Evolutionary conservation across 2,329 filamentous ascomycete species (phyloP).

Genomic region (Botryosphaeria agaves): DNA sequence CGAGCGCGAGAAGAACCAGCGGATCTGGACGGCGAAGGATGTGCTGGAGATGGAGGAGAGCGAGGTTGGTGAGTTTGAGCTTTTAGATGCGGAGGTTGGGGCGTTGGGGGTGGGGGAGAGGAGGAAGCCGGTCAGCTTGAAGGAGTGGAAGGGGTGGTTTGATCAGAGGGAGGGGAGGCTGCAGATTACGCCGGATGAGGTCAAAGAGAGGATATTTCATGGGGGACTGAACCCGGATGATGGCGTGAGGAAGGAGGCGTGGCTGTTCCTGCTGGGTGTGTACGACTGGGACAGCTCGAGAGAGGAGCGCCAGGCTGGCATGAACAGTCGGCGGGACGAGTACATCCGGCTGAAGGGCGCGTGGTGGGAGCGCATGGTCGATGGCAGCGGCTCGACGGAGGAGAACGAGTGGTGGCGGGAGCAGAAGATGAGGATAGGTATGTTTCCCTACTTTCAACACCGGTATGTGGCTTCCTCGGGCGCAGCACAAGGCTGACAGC

Average conservation of each 20-base stretch:
- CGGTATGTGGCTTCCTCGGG: too few relatives aligned
- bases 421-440: conserved; percentile 84
- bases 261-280: conserved; percentile 84
- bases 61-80: conserved; percentile 88
- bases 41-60: conserved; percentile 89
- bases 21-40: conserved; percentile 87
- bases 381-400: conserved; percentile 62
- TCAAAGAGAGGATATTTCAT: conserved; percentile 95
- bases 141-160: conserved; percentile 88
- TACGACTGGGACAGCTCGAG: conserved; percentile 83
- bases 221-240: conserved; percentile 80
- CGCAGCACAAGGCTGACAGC: conserved; percentile 21
- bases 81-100: conserved; percentile 63
- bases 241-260: conserved; percentile 87
- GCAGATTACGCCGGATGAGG: conserved; percentile 70
- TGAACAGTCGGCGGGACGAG: conserved; percentile 76
- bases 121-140: conserved; percentile 57
- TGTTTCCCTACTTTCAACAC: conserved; percentile 16
- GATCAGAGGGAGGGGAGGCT: conserved; percentile 57
- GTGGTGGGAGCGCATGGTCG: conserved; percentile 91
- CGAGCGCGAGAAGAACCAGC: conserved; percentile 66
- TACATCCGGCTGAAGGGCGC: conserved; percentile 86
- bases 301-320: conserved; percentile 67
- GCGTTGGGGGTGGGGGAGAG: conserved; percentile 59
- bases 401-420: conserved; percentile 94